Evolutionary conservation across 768 basidiomycete genomes (phyloP).

Genomic region (Phylloporus sp.): DNA sequence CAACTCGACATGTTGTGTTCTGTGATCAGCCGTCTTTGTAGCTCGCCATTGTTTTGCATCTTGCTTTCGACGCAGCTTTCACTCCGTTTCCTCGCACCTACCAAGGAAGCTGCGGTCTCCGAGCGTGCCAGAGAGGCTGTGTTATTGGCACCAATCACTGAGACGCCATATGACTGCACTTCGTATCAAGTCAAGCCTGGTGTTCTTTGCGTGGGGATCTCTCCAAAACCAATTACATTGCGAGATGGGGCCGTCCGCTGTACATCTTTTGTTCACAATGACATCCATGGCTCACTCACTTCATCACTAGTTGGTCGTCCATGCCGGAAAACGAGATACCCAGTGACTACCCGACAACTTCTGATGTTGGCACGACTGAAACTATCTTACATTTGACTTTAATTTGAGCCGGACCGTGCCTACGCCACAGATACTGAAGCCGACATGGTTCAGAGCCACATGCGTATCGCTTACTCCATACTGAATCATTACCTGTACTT

Average conservation of each 20-base stretch:
- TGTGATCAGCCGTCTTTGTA: background rate
- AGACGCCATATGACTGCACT: background rate
- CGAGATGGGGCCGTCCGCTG: background rate
- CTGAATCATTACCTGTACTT: background rate
- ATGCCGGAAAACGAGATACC: background rate
- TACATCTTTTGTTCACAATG: background rate
- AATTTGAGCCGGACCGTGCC: background rate
- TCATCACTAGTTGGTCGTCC: background rate
- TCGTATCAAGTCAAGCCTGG: background rate
- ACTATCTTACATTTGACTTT: background rate
- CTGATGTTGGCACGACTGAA: background rate
- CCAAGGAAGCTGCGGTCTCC: background rate
- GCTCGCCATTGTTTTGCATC: background rate
- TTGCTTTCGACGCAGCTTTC: background rate
- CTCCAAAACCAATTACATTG: background rate
- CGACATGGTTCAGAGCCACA: background rate
- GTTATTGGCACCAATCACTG: background rate
- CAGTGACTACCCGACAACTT: background rate
- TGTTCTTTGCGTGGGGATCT: background rate
- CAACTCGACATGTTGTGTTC: background rate
- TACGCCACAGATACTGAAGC: background rate
- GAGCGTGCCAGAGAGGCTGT: background rate
- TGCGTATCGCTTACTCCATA: background rate
- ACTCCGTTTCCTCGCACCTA: background rate
- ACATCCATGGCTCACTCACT: background rate